These are phyloP conservation scores for Chrysanthemum lavandulifolium DNA, from an alignment of 129 eudicot species.

Conservation along the genomic window DNA sequence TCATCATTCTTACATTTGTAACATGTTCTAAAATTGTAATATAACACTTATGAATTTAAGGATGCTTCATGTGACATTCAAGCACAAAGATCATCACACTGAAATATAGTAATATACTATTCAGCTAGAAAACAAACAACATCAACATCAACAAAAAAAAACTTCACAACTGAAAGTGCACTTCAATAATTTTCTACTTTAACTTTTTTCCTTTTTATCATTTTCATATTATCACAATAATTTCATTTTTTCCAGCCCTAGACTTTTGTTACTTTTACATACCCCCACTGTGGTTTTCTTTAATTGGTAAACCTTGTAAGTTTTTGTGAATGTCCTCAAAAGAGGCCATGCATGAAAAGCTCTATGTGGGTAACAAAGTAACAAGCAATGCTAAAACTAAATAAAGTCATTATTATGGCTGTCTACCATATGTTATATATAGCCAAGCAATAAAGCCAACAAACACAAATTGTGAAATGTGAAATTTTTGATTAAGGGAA, in stretches of 20 bases:
- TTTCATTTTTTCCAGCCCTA: slow-evolving; percentile 1
- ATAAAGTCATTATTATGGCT: background rate
- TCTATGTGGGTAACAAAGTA: slow-evolving; percentile 9
- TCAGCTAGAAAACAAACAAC: slow-evolving; percentile 18
- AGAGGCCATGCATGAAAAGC: background rate
- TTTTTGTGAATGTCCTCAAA: slow-evolving; percentile 12
- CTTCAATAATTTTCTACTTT: background rate
- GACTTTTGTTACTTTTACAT: background rate
- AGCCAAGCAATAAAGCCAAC: background rate
- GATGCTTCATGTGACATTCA: slow-evolving; percentile 3
- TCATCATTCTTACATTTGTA: background rate
- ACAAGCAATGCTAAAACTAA: slow-evolving; percentile 8
- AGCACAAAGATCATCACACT: background rate
- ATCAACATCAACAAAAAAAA: background rate
- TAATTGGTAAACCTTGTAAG: background rate
- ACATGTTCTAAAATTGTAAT: background rate
- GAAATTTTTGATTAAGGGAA: background rate
- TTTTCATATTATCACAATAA: background rate
- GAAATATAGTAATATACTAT: background rate
- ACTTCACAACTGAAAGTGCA: slow-evolving; percentile 1
- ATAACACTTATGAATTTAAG: background rate
- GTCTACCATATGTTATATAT: slow-evolving; percentile 1
- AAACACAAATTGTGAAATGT: background rate
- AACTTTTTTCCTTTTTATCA: background rate
- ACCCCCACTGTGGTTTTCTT: slow-evolving; percentile 13